A percentile compares a stretch with the other conserved stretches of the same genome.
phyloP scores from a whole-genome alignment of 2,329 filamentous ascomycete genomes.

The Talaromyces atroroseus region DNA sequence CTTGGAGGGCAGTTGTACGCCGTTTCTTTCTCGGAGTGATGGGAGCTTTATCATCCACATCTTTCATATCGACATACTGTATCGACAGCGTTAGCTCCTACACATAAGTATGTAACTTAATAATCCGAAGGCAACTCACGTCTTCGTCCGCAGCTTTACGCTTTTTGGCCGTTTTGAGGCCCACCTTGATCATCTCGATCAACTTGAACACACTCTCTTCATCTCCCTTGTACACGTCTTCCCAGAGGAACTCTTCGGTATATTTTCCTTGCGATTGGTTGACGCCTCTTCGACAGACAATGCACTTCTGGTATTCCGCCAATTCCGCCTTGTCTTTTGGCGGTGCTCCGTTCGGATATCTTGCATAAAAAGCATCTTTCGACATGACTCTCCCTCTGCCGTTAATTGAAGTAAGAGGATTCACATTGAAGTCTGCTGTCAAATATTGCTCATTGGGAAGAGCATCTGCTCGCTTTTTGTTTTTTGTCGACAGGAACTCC shows the following conservation, averaged over 20 bases:
- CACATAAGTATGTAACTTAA: not conserved
- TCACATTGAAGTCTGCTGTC: constrained; percentile 78
- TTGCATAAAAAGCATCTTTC: constrained; percentile 57
- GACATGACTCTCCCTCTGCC: constrained; percentile 82
- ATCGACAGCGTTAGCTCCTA: constrained; percentile 9
- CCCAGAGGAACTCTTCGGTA: constrained; percentile 88
- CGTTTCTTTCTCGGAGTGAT: constrained; percentile 55
- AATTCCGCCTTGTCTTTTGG: constrained; percentile 57
- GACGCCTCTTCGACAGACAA: constrained; percentile 83
- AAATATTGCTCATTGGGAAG: constrained; percentile 88
- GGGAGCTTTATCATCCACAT: constrained; percentile 26
- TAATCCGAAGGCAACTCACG: constrained; percentile 21
- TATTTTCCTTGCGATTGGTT: constrained; percentile 86
- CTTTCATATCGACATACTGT: constrained; percentile 36
- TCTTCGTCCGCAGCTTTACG: constrained; percentile 36
- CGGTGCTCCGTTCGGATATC: constrained; percentile 69
- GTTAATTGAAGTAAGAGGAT: constrained; percentile 82
- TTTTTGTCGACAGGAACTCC: constrained; percentile 77
- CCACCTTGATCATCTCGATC: constrained; percentile 59
- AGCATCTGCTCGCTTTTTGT: constrained; percentile 75
- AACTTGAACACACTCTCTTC: constrained; percentile 61
- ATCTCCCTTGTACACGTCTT: constrained; percentile 68
- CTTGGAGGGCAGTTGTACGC: constrained; percentile 42
- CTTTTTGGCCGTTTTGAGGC: constrained; percentile 62
- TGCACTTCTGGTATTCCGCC: constrained; percentile 74